Evolutionary conservation across 768 basidiomycete genomes (phyloP).

Genomic region (Wakefieldia striispora): DNA sequence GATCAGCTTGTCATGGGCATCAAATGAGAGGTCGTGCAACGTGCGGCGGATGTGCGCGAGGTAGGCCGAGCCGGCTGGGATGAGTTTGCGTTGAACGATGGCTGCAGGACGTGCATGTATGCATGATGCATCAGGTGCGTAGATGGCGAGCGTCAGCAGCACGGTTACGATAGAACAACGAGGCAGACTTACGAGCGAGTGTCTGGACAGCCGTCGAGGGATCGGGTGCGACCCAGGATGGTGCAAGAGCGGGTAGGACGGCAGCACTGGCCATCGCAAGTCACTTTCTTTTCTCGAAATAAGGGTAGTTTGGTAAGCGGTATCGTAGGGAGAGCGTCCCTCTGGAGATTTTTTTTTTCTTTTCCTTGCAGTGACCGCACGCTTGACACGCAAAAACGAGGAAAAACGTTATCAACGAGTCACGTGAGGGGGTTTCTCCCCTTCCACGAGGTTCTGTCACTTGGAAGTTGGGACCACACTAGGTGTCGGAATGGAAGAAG

Average conservation of each 20-base stretch:
- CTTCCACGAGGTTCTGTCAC: too few relatives aligned
- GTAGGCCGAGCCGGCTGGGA: conserved; percentile 88
- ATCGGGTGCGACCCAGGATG: conserved; percentile 20
- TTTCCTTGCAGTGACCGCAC: too few relatives aligned
- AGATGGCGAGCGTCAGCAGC: conserved; percentile 5
- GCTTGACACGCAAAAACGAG: too few relatives aligned
- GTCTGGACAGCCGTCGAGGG: conserved; percentile 9
- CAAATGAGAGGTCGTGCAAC: conserved; percentile 75
- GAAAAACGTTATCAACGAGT: not conserved
- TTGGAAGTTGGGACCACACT: too few relatives aligned
- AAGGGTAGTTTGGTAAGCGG: not conserved
- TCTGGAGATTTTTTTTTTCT: too few relatives aligned
- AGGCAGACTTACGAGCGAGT: conserved; percentile 26
- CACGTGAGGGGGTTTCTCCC: too few relatives aligned
- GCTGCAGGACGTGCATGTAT: conserved; percentile 9
- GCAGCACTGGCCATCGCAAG: conserved; percentile 19
- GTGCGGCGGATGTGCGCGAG: conserved; percentile 77
- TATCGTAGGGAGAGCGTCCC: too few relatives aligned
- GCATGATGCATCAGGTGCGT: too few relatives aligned
- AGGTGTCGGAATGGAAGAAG: too few relatives aligned
- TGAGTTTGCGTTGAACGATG: conserved; percentile 47
- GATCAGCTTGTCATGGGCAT: conserved; percentile 72
- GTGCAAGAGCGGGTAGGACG: conserved; percentile 27
- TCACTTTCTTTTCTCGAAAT: not conserved
- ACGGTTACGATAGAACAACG: not conserved